These are phyloP conservation scores for Lithohypha guttulata DNA, from an alignment of 2,329 filamentous ascomycete species.

Conservation along the genomic window DNA sequence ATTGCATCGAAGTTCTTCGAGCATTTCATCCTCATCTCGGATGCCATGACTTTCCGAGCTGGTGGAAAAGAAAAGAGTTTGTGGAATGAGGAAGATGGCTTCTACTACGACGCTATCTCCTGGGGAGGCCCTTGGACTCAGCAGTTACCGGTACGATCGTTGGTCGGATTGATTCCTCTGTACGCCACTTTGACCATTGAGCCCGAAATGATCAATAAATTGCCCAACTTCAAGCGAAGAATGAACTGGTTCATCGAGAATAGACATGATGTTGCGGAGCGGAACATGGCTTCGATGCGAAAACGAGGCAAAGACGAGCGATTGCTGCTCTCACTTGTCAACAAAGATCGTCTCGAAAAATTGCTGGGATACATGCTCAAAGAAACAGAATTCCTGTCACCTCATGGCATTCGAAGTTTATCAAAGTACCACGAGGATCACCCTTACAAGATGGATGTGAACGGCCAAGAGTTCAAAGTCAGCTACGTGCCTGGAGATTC, in stretches of 20 bases:
- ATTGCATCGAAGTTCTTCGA: conserved; percentile 97
- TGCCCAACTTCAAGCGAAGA: conserved; percentile 86
- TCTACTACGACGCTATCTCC: conserved; percentile 97
- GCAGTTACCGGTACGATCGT: conserved; percentile 80
- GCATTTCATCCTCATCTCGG: conserved; percentile 94
- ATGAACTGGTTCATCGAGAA: conserved; percentile 92
- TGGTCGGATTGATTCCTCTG: conserved; percentile 86
- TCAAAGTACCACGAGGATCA: conserved; percentile 85
- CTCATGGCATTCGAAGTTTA: conserved; percentile 81
- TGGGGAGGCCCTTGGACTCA: conserved; percentile 91
- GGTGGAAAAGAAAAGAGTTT: conserved; percentile 66
- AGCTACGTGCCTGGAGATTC: conserved; percentile 91
- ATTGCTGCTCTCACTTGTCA: conserved; percentile 79
- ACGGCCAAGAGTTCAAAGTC: conserved; percentile 79
- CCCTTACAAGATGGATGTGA: conserved; percentile 91
- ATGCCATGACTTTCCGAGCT: conserved; percentile 83
- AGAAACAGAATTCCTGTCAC: conserved; percentile 82
- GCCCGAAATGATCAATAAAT: conserved; percentile 81
- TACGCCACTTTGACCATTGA: conserved; percentile 88
- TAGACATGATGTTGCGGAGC: conserved; percentile 71
- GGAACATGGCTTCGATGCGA: conserved; percentile 88
- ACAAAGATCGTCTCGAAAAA: conserved; percentile 79
- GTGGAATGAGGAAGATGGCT: conserved; percentile 91
- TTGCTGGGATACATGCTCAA: conserved; percentile 88
- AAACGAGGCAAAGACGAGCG: conserved; percentile 84